Base-by-base conservation (phyloP, 805 yeast genomes). In the Sugiyamaella chiloensis region DNA sequence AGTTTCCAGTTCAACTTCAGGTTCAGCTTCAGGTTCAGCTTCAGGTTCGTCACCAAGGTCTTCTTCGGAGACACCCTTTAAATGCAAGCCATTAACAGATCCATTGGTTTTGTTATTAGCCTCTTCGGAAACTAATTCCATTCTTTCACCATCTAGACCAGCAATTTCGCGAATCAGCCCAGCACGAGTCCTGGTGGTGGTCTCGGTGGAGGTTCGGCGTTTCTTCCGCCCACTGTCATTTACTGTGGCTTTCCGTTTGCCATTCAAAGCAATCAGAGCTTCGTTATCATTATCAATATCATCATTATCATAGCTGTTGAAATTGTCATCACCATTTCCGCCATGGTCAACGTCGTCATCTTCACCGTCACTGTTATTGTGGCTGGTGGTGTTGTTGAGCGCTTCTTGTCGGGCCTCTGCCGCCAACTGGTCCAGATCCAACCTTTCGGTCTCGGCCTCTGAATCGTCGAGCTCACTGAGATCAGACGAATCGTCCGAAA, bases 371-470 rank as follows among this genome's bases (percentile, higher is more conserved):
- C n/a, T n/a, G n/a, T n/a, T n/a, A n/a, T n/a, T n/a, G n/a, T n/a
- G n/a, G n/a, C n/a, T 51, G 39, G 26, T n/a, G n/a, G n/a, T n/a
- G 30, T 40, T 42, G 29, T 45, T 42, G 47, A 34, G 20, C 37
- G 37, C 37, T 19, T 34, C 37, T 4, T 21, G 37, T 9, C 44
- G 24, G 39, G 17, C 51, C 46, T 58, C 49, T 44, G 59, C 32
- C 76, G 76, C 54, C 73, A 61, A 47, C 64, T 73, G 23, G 73
- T 68, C 52, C 75, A 65, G 58, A 37, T 80, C 91, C 87, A 88
- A 80, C 57, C 79, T 83, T 61, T 89, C 96, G 0, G 97, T 89
- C 62, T 89, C 97, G 14, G 93, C 96, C 65, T 89, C 96, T 12
- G 93, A 83, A 55, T 81, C 75, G 19, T 40, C 52, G 12, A 52